Base-by-base conservation (phyloP, 192 early-diverging fungal genomes). In the Coemansia sp. region DNA sequence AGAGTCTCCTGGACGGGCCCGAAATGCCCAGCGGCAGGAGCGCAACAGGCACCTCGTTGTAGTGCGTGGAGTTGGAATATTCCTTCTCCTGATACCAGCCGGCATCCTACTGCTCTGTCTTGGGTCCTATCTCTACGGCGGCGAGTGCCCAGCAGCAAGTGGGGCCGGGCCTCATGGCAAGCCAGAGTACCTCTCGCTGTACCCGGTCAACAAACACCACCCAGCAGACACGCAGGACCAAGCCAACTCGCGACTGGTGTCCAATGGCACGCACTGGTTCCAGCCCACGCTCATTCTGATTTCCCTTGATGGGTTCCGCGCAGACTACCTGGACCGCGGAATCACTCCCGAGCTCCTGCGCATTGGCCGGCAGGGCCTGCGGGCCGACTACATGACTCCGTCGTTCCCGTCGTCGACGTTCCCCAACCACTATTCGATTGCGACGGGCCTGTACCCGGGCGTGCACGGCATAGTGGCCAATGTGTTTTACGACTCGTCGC, bases 381-480 rank as follows among this genome's bases (percentile, higher is more conserved):
- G 74, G 8, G 79, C 78, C 0, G 73, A 74, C 56, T 83, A 72
- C 63, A 70, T 84, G 68, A 29, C 63, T 4, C 81, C 82, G 4
- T 74, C 67, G 48, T 83, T 78, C 43, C 76, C 78, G 19, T 85
- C 84, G 21, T 83, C 92, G 35, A 96, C 95, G 0, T 96, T 94
- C 63, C 90, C 94, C 4, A 98, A 98, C 74, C 95, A 98, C 74
- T 95, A 92, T 68, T 84, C 91, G 1, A 76, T 98, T 37, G 89
- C 83, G 8, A 96, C 95, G 9, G 94, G 95, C n/a, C 68, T 98
- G 33, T 96, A 94, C 66, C 94, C 95, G 1, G 89, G 92, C 35
- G 82, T 86, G 4, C 94, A 98, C 56, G 95, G 95, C 14, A 95
- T 97, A 57, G 91, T 97, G 5, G 88, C 78, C 54, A 92, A 92